Evolutionary conservation across 768 basidiomycete species (phyloP), one percentile per base, ranked within the genome.

Genomic region (Mycena haematopus): DNA sequence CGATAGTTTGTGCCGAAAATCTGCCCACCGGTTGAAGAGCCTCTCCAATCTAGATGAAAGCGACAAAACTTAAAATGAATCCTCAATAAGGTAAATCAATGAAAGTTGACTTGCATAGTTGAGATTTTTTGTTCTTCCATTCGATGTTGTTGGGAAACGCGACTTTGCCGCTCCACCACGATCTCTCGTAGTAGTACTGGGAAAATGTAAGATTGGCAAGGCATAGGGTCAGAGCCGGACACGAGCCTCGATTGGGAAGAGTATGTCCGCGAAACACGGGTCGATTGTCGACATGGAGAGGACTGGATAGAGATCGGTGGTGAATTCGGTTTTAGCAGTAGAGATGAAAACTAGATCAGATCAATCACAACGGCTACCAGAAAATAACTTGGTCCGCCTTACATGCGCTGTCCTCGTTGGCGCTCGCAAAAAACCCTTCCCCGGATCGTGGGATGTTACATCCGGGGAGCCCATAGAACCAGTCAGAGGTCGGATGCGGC

Each of bases 181-280:
- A 44, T 29, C 51, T 22, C 1, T 60, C 58, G 22, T 53, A 52
- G 40, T 58, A 63, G 27, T 56, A 63, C 42, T 51, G 19, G 8
- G 15, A 24, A 33, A 33, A 42, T 14, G 42, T 60, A 3, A 36
- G 29, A 22, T 4, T 10, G 33, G 38, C 13, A 29, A 38, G 4
- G 24, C n/a, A 7, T 13, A n/a, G 17, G 21, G 6, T n/a, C 6
- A 31, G 14, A 24, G 14, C 11, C 17, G 19, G 17, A n/a, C 25
- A 60, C 58, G 47, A 17, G 45, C 58, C 22, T 60, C 50, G 33
- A 52, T 60, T n/a, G 62, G 62, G 19, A 64, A 52, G 0, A 64
- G 27, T 6, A 63, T 63, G 15, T 63, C 62, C 11, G 62, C 42
- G 45, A 59, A 64, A 14, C 62, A 64, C 11, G 62, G 62, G 19